Conservation (phyloP, 2,329 filamentous ascomycete genomes). For the Apiospora rasikravindrae region DNA sequence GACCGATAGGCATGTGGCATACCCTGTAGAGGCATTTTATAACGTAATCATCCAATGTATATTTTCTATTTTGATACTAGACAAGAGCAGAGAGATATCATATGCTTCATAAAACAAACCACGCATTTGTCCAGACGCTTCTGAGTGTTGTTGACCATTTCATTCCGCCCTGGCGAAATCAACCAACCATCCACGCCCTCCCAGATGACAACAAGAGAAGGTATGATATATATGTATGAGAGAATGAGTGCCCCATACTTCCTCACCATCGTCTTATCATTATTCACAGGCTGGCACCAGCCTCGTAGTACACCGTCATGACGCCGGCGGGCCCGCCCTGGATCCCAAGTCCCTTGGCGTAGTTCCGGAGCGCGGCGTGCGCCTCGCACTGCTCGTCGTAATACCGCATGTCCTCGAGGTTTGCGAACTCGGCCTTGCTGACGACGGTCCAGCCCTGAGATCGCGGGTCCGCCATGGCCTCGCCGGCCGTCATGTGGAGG, state of each 20-base stretch:
- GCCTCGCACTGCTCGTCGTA: conserved; percentile 51
- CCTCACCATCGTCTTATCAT: no score
- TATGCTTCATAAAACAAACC: no score
- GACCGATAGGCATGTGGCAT: no score
- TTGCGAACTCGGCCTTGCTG: conserved; percentile 57
- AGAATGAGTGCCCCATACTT: not conserved
- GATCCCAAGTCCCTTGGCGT: conserved; percentile 26
- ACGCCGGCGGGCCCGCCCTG: conserved; percentile 27
- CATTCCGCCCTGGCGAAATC: no score
- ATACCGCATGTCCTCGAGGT: conserved; percentile 60
- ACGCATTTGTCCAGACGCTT: no score
- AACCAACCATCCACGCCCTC: no score
- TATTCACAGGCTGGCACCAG: conserved; percentile 15
- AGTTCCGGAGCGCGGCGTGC: conserved; percentile 28
- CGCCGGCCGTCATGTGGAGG: conserved; percentile 57
- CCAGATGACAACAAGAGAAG: not conserved
- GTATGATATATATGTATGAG: not conserved
- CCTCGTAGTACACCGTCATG: conserved; percentile 29
- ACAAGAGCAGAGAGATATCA: no score
- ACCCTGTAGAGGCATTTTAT: no score
- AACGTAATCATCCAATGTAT: no score
- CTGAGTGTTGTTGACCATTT: no score
- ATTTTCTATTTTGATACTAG: no score
- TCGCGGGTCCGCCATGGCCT: conserved; percentile 53
- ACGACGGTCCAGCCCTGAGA: conserved; percentile 60